Percentiles rank a stretch among this genome's conserved stretches.
Evolutionary conservation across 2,329 filamentous ascomycete species (phyloP).

Genomic region (Colletotrichum eleusines): DNA sequence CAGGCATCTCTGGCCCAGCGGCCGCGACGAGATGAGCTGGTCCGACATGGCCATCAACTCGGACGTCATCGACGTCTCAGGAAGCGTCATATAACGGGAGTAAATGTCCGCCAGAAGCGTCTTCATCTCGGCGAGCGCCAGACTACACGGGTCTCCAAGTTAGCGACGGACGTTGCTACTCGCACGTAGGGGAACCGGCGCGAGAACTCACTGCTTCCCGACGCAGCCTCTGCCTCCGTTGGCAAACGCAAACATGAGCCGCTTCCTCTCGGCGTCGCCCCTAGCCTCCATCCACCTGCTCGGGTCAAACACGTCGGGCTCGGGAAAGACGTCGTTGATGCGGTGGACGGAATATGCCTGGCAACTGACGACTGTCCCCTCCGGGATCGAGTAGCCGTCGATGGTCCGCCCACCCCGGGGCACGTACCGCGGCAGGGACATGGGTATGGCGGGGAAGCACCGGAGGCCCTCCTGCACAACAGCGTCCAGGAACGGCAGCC

Average conservation of each 20-base stretch:
- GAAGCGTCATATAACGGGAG: slow-evolving; percentile 66
- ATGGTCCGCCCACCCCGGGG: slow-evolving; percentile 66
- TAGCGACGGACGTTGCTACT: neutral
- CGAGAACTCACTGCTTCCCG: slow-evolving; percentile 71
- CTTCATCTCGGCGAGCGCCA: slow-evolving; percentile 78
- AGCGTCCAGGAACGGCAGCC: slow-evolving; percentile 71
- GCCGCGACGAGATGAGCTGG: slow-evolving; percentile 75
- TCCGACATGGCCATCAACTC: slow-evolving; percentile 74
- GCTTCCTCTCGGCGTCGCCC: slow-evolving; percentile 77
- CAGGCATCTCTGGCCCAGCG: slow-evolving; percentile 69
- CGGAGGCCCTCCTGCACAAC: slow-evolving; percentile 72
- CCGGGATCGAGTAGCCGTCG: slow-evolving; percentile 66
- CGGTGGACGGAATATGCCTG: slow-evolving; percentile 72
- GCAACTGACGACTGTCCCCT: slow-evolving; percentile 68
- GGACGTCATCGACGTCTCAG: slow-evolving; percentile 65
- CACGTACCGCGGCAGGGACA: slow-evolving; percentile 73
- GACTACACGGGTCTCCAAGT: slow-evolving; percentile 50
- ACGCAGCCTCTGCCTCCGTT: slow-evolving; percentile 75
- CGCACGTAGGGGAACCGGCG: neutral
- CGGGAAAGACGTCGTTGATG: slow-evolving; percentile 78
- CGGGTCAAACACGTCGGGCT: slow-evolving; percentile 82
- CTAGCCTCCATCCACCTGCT: slow-evolving; percentile 84
- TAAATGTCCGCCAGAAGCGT: slow-evolving; percentile 73
- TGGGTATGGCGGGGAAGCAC: slow-evolving; percentile 74
- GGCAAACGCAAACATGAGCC: slow-evolving; percentile 74